phyloP scores from a whole-genome alignment of 345 rosid genomes.

The Kandelia obovata region DNA sequence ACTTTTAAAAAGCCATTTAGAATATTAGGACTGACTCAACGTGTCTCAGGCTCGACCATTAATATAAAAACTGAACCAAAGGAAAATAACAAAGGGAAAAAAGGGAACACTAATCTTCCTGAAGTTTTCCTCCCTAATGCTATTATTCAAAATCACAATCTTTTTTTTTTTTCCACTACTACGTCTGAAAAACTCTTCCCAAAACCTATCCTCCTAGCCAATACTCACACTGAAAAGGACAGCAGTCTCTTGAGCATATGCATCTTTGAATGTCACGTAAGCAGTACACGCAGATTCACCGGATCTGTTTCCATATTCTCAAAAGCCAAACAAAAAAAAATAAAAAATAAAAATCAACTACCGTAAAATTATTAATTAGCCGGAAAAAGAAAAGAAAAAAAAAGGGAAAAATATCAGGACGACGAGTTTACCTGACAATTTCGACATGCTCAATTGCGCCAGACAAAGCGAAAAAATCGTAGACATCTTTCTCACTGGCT shows the following conservation, averaged over 20 bases:
- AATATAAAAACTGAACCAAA: not conserved
- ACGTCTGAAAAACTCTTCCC: too few relatives aligned
- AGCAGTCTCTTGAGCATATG: slow-evolving; percentile 80
- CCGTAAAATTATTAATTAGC: not conserved
- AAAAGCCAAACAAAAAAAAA: not conserved
- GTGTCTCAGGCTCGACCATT: too few relatives aligned
- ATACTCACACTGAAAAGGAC: slow-evolving; percentile 68
- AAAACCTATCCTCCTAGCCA: too few relatives aligned
- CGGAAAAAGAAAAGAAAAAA: not conserved
- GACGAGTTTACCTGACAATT: slow-evolving; percentile 43
- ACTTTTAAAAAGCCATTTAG: too few relatives aligned
- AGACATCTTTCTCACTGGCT: slow-evolving; percentile 56
- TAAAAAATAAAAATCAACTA: not conserved
- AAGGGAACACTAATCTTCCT: not conserved
- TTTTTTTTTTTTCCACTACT: too few relatives aligned
- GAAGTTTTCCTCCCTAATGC: not conserved
- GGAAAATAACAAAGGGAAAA: not conserved
- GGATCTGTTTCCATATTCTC: slow-evolving; percentile 24
- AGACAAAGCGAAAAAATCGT: slow-evolving; percentile 70
- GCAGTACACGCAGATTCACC: slow-evolving; percentile 55
- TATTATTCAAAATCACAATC: not conserved
- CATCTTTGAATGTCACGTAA: slow-evolving; percentile 72
- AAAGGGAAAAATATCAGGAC: not conserved
- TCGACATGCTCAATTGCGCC: slow-evolving; percentile 59
- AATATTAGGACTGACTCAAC: too few relatives aligned